Evolutionary conservation across 1,139 yeast species (phyloP).

Genomic region (Blastobotrys illinoisensis): DNA sequence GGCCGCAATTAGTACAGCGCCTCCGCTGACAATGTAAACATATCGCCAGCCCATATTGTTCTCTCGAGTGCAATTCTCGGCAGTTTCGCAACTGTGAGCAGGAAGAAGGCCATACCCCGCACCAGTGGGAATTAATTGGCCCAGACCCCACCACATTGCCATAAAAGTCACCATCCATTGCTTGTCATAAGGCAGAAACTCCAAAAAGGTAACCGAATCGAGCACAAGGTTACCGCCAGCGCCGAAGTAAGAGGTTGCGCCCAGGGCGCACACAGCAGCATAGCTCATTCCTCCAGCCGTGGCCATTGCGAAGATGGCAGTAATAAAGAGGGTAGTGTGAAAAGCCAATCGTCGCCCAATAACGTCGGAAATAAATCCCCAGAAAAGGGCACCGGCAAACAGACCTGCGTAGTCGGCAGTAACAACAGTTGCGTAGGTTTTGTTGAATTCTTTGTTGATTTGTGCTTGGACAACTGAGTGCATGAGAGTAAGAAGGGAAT

Average conservation of each 20-base stretch:
- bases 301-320: slow-evolving; percentile 49
- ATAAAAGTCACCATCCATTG: slow-evolving; percentile 51
- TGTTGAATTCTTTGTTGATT: slow-evolving; percentile 22
- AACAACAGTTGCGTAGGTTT: slow-evolving; percentile 34
- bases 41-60: slow-evolving; percentile 58
- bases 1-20: slow-evolving; percentile 46
- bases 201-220: slow-evolving; percentile 55
- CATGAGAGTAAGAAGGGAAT: slow-evolving; percentile 48
- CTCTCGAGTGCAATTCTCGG: slow-evolving; percentile 40
- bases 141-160: slow-evolving; percentile 60
- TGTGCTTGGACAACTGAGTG: slow-evolving; percentile 40
- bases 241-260: slow-evolving; percentile 31
- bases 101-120: slow-evolving; percentile 54
- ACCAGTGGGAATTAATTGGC: slow-evolving; percentile 50
- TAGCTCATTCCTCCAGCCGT: slow-evolving; percentile 47
- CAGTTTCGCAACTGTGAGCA: slow-evolving; percentile 40
- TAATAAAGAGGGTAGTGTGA: slow-evolving; percentile 46
- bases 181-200: slow-evolving; percentile 48
- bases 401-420: slow-evolving; percentile 45
- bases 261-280: slow-evolving; percentile 45
- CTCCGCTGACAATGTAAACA: slow-evolving; percentile 48
- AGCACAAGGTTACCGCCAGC: slow-evolving; percentile 56
- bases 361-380: slow-evolving; percentile 56
- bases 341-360: slow-evolving; percentile 55
- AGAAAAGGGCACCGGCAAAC: slow-evolving; percentile 48